Percentiles rank a stretch among this genome's conserved stretches.
Conservation (phyloP, 768 basidiomycete species). For the Serendipita sp. region DNA sequence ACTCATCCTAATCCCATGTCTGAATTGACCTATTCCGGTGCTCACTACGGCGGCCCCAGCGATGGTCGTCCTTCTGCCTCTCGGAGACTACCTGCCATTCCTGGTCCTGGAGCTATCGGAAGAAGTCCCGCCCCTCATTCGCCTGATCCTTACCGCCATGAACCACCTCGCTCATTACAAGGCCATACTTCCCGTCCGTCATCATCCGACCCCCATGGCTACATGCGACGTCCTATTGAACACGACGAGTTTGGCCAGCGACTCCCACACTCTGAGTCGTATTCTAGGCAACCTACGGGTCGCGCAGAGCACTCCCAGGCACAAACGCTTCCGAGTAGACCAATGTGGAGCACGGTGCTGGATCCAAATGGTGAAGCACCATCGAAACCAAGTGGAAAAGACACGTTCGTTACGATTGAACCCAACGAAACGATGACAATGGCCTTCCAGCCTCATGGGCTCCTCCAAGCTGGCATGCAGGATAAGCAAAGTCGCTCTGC, state of each 20-base stretch:
- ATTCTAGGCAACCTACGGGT: neutral
- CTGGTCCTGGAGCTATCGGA: slow-evolving; percentile 7
- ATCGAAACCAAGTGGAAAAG: slow-evolving; percentile 22
- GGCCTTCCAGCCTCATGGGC: slow-evolving; percentile 86
- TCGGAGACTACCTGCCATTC: slow-evolving; percentile 14
- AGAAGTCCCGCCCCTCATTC: neutral
- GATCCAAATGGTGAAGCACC: slow-evolving; percentile 44
- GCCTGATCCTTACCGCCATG: neutral
- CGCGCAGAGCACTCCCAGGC: neutral
- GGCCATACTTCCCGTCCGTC: neutral
- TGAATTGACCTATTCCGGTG: slow-evolving; percentile 3
- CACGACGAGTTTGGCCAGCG: slow-evolving; percentile 35
- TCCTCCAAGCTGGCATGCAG: slow-evolving; percentile 87
- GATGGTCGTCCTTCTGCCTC: neutral
- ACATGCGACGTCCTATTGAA: slow-evolving; percentile 23
- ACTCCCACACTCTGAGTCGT: slow-evolving; percentile 11
- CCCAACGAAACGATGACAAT: slow-evolving; percentile 67
- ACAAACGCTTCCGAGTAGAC: slow-evolving; percentile 2
- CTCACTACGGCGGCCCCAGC: neutral
- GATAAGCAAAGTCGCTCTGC: slow-evolving; percentile 94
- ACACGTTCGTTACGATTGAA: slow-evolving; percentile 57
- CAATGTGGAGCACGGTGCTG: slow-evolving; percentile 79
- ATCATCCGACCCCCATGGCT: neutral
- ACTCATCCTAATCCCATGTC: slow-evolving; percentile 8
- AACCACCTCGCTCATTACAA: neutral